Percentiles rank a stretch among this genome's conserved stretches.
phyloP scores from a whole-genome alignment of 2,329 filamentous ascomycete genomes.

The Cercospora nicotianae region DNA sequence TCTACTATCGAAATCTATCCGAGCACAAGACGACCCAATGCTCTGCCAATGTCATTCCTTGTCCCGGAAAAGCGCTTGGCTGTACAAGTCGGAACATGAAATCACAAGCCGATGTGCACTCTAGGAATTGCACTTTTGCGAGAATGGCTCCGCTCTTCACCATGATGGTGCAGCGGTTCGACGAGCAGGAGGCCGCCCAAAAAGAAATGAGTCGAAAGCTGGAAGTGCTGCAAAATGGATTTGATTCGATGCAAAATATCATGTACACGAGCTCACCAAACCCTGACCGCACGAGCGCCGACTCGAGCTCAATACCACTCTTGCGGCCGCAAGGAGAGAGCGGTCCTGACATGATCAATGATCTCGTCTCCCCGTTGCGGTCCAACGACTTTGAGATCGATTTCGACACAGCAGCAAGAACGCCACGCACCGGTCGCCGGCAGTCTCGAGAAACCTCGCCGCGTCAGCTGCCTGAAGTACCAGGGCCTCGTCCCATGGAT shows the following conservation, averaged over 20 bases:
- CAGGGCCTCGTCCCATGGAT: constrained; percentile 27
- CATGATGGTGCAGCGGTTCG: constrained; percentile 46
- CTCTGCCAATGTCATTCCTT: constrained; percentile 45
- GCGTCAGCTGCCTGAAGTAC: constrained; percentile 21
- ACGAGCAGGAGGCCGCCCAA: constrained; percentile 46
- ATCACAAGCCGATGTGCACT: constrained; percentile 43
- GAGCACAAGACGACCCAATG: constrained; percentile 46
- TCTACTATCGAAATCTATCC: constrained; percentile 46
- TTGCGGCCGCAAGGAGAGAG: constrained; percentile 16
- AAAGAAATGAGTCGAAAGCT: constrained; percentile 47
- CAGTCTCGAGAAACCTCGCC: constrained; percentile 4
- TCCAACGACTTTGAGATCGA: neutral
- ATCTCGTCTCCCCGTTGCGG: constrained; percentile 4
- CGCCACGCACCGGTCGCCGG: neutral
- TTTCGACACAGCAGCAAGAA: neutral
- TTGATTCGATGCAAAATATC: constrained; percentile 46
- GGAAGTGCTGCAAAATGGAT: constrained; percentile 47
- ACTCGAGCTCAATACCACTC: constrained; percentile 29
- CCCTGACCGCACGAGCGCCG: constrained; percentile 26
- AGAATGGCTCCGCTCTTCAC: constrained; percentile 49
- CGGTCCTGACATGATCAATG: neutral
- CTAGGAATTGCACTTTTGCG: constrained; percentile 47
- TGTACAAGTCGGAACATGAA: constrained; percentile 46
- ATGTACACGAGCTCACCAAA: constrained; percentile 32
- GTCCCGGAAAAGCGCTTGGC: constrained; percentile 47